These are phyloP conservation scores for Lipomyces mesembrius DNA, from an alignment of 805 yeast species.

Conservation along the genomic window DNA sequence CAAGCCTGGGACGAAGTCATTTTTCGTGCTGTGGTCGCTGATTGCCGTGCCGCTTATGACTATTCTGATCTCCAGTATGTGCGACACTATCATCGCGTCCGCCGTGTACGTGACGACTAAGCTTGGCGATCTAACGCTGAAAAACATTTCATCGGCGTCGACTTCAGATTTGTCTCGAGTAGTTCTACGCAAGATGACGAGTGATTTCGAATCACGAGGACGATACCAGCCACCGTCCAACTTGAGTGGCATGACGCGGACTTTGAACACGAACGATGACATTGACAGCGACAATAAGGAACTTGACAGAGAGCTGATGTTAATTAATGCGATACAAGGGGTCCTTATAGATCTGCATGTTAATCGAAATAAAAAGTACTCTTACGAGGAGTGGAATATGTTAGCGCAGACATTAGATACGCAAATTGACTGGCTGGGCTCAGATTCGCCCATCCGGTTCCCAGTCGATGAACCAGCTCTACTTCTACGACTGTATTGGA, in stretches of 20 bases:
- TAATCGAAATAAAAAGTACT: constrained; percentile 51
- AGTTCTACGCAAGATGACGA: constrained; percentile 14
- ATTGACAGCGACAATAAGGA: background rate
- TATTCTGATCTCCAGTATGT: constrained; percentile 69
- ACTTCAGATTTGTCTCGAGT: constrained; percentile 4
- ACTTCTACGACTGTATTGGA: constrained; percentile 44
- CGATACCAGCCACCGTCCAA: background rate
- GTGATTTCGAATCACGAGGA: constrained; percentile 8
- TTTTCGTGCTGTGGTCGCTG: constrained; percentile 80
- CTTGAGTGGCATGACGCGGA: background rate
- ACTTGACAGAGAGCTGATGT: constrained; percentile 1
- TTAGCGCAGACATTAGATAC: constrained; percentile 46
- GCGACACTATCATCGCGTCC: constrained; percentile 54
- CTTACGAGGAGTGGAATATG: constrained; percentile 58
- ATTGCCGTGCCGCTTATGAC: constrained; percentile 89
- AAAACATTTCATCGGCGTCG: constrained; percentile 5
- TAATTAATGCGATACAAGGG: constrained; percentile 19
- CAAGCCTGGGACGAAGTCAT: constrained; percentile 66
- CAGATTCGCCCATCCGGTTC: constrained; percentile 66
- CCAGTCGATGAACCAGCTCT: constrained; percentile 74
- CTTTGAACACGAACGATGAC: background rate
- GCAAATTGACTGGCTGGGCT: constrained; percentile 64
- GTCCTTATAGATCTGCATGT: constrained; percentile 20
- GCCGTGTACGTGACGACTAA: constrained; percentile 17
- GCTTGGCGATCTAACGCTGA: constrained; percentile 17